These are phyloP conservation scores for Beverwykella pulmonaria DNA, from an alignment of 495 filamentous ascomycete genomes.

Conservation along the genomic window DNA sequence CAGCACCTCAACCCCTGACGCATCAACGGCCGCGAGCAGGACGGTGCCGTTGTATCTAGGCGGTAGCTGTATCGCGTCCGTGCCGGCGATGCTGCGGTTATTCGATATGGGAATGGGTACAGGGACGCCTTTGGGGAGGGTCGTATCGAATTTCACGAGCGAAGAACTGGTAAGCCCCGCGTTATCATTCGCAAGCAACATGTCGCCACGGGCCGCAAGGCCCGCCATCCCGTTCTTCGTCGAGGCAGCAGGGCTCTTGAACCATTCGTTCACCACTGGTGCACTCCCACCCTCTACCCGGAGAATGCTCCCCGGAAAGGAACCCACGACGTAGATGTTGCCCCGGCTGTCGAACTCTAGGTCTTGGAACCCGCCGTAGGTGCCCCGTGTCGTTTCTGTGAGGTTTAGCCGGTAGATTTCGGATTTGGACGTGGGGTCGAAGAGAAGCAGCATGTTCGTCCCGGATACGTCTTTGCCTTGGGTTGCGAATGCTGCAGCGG, in stretches of 20 bases:
- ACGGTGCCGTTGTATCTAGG: conserved; percentile 11
- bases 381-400: conserved; percentile 6
- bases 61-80: conserved; percentile 16
- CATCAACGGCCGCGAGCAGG: conserved; percentile 4
- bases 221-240: background rate
- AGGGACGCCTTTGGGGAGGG: background rate
- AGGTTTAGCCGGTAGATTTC: conserved; percentile 7
- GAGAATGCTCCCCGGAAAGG: conserved; percentile 1
- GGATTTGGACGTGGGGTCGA: background rate
- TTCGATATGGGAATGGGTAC: background rate
- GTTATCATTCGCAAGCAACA: conserved; percentile 10
- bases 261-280: conserved; percentile 8
- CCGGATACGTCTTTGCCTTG: conserved; percentile 15
- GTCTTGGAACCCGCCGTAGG: conserved; percentile 16
- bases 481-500: conserved; percentile 9
- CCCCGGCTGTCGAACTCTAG: conserved; percentile 5
- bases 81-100: background rate
- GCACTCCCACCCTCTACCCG: background rate
- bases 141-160: conserved; percentile 13
- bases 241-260: background rate
- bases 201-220: background rate
- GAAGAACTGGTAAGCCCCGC: background rate
- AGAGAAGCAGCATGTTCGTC: conserved; percentile 5
- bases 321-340: conserved; percentile 13
- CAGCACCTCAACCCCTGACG: conserved; percentile 1